Conservation (phyloP, 2,329 filamentous ascomycete species). For the Cladosporium sp. region DNA sequence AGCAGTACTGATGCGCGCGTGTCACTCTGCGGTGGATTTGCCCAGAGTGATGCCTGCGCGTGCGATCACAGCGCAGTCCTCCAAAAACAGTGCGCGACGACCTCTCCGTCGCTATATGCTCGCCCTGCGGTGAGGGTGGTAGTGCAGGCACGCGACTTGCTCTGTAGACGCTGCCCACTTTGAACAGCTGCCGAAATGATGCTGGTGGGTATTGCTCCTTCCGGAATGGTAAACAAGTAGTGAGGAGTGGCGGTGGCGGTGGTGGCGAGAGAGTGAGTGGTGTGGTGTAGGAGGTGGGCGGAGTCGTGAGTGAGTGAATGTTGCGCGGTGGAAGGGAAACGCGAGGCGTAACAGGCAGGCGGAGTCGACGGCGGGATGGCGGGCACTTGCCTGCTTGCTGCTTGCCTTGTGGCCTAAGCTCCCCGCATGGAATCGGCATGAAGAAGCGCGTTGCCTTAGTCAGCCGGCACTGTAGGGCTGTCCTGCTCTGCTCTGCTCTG, state of each 20-base stretch:
- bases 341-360: slow-evolving; percentile 3
- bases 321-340: background rate
- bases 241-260: background rate
- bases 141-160: slow-evolving; percentile 11
- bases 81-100: slow-evolving; percentile 12
- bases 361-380: slow-evolving; percentile 1
- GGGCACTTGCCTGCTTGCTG: background rate
- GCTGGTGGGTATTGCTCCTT: background rate
- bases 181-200: background rate
- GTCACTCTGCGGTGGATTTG: background rate
- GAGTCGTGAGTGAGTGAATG: background rate
- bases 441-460: background rate
- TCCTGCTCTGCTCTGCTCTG: too few relatives aligned
- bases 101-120: background rate
- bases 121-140: background rate
- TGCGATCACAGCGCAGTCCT: slow-evolving; percentile 15
- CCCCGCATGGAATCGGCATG: background rate
- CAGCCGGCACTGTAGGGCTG: background rate
- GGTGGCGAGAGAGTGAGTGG: background rate
- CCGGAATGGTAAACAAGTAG: background rate
- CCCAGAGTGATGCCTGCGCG: background rate
- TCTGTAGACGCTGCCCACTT: background rate
- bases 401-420: background rate
- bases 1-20: slow-evolving; percentile 6
- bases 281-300: background rate